phyloP scores from a whole-genome alignment of 192 early-diverging fungal genomes.

The Backusella sp. region DNA sequence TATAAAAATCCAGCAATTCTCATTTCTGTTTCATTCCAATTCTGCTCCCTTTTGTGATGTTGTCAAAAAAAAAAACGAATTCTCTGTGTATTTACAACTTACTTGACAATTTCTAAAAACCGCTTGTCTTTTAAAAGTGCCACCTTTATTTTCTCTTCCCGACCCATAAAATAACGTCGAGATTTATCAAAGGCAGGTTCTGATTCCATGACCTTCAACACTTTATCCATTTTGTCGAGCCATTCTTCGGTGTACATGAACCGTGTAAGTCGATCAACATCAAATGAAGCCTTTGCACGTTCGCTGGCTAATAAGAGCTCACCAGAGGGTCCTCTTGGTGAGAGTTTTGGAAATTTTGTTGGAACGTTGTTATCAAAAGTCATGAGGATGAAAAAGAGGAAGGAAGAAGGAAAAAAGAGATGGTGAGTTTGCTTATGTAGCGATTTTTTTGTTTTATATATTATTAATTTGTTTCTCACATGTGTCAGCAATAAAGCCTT shows the following conservation, averaged over 20 bases:
- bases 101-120: conserved; percentile 59
- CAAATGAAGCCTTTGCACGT: conserved; percentile 66
- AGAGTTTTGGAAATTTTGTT: conserved; percentile 44
- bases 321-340: conserved; percentile 50
- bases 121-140: conserved; percentile 60
- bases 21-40: conserved; percentile 55
- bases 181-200: conserved; percentile 75
- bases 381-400: not conserved
- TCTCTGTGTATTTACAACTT: conserved; percentile 11
- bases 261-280: conserved; percentile 58
- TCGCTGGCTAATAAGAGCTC: conserved; percentile 57
- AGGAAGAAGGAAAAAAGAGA: not conserved
- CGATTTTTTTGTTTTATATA: not conserved
- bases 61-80: not conserved
- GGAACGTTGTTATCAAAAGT: conserved; percentile 25
- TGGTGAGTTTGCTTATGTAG: not conserved
- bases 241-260: conserved; percentile 68
- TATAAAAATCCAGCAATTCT: conserved; percentile 48
- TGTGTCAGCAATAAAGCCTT: not conserved
- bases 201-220: conserved; percentile 58
- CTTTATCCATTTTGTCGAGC: conserved; percentile 53
- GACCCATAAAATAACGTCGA: conserved; percentile 66
- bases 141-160: conserved; percentile 62
- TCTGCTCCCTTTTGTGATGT: conserved; percentile 41
- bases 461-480: conserved; percentile 1